A percentile compares a stretch with the other conserved stretches of the same genome.
These are phyloP conservation scores for Naumovozyma castellii DNA, from an alignment of 805 yeast species.

Conservation along the genomic window DNA sequence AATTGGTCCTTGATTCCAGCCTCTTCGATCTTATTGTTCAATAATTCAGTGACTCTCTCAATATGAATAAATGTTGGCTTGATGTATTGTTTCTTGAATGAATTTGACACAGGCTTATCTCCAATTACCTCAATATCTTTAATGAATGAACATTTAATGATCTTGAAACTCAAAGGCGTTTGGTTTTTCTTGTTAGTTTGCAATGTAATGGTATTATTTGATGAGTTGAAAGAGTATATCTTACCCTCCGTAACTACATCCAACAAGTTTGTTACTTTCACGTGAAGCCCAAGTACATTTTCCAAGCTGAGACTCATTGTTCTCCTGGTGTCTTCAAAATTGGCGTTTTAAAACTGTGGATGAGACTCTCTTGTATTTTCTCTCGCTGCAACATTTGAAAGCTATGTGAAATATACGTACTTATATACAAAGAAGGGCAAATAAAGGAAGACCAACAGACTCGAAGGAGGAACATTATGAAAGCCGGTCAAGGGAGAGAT, in stretches of 20 bases:
- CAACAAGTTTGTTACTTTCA: conserved; percentile 49
- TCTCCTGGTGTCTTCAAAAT: not conserved
- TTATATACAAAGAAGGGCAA: too few relatives aligned
- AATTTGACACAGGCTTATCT: conserved; percentile 26
- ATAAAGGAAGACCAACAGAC: not conserved
- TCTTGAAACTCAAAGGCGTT: conserved; percentile 31
- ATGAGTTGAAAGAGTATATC: conserved; percentile 50
- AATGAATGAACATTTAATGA: conserved; percentile 50
- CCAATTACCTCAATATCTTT: conserved; percentile 41
- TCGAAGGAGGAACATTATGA: not conserved
- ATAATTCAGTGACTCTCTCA: conserved; percentile 20
- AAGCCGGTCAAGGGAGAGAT: not conserved
- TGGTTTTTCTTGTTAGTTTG: conserved; percentile 16
- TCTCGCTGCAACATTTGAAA: not conserved
- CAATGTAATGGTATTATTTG: conserved; percentile 31
- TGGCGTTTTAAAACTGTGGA: too few relatives aligned
- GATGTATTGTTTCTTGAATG: conserved; percentile 28
- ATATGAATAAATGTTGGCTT: conserved; percentile 29
- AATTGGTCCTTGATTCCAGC: conserved; percentile 18
- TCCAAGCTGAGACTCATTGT: conserved; percentile 25
- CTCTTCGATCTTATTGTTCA: conserved; percentile 19
- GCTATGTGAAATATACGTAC: too few relatives aligned
- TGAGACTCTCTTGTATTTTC: not conserved
- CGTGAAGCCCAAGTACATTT: conserved; percentile 33
- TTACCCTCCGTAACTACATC: conserved; percentile 53